Evolutionary conservation across 495 filamentous ascomycete genomes (phyloP), one percentile per base, ranked within the genome.

Genomic region (Penicillium pulvis): DNA sequence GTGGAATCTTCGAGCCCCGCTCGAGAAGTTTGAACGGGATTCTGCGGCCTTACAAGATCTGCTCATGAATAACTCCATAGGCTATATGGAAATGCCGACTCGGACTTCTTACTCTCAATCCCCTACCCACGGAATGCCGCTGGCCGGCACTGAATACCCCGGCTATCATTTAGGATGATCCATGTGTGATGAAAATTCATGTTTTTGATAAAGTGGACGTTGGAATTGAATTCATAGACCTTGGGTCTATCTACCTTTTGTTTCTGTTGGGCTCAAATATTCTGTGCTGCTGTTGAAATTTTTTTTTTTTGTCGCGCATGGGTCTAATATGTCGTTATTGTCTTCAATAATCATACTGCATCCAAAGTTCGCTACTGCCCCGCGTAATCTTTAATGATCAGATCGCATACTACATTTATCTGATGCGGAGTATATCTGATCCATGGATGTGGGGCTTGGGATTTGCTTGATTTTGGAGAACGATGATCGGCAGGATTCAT

Each of bases 1-100:
- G 53, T 79, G 77, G 77, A 67, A 71, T 33, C 49, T 71, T 10
- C 58, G 60, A 14, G 42, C 3, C 23, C 61, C 71, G 8, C 58
- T 76, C 1, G 62, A 74, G 8, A 59, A 75, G 14, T 77, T 76
- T 36, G 69, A 74, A 59, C 59, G 59, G 4, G 60, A 67, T 14
- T 72, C 72, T 33, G 60, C 61, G 0, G 33, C 59, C 3, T 19
- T 71, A 17, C 51, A 42, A 17, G 48, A 64, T 16, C 55, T 44
- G 41, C 51, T 70, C 7, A 23, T 51, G 55, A 57, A 61, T 17
- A 51, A 36, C 23, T 60, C 61, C 19, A 20, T 52, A 31, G 57
- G 55, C 17, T 65, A 66, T 56, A 41, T 55, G 41, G 55, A 55
- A 2, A 54, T 46, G 20, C 55, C 58, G 10, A 53, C 39, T 35